A percentile compares a stretch with the other conserved stretches of the same genome.
phyloP scores from a whole-genome alignment of 2,329 filamentous ascomycete species.

The Apiospora phragmitis region DNA sequence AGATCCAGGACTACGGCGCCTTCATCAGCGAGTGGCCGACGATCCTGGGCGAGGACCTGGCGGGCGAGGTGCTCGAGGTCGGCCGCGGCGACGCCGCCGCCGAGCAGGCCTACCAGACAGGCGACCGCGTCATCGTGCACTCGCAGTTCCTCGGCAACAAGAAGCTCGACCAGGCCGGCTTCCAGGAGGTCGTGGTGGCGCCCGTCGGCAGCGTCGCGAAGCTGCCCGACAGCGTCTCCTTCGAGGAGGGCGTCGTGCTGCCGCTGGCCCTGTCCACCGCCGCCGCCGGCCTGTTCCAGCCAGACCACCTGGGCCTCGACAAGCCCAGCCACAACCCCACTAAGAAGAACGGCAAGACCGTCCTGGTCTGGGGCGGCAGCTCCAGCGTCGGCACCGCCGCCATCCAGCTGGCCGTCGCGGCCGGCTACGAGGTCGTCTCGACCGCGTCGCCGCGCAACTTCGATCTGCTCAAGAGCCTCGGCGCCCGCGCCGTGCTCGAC shows the following conservation, averaged over 20 bases:
- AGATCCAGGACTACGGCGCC: conserved; percentile 30
- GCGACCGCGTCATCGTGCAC: conserved; percentile 35
- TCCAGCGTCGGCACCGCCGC: conserved; percentile 42
- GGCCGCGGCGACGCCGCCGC: conserved; percentile 21
- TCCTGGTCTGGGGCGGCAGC: conserved; percentile 33
- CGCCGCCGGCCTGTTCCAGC: conserved; percentile 17
- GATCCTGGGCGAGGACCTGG: conserved; percentile 26
- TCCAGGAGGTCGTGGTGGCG: conserved; percentile 19
- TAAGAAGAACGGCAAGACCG: conserved; percentile 5
- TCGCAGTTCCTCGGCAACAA: conserved; percentile 6
- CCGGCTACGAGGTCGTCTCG: conserved; percentile 42
- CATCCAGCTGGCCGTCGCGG: conserved; percentile 40
- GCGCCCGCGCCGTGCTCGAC: conserved; percentile 25
- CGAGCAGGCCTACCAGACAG: conserved; percentile 14
- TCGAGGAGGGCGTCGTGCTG: conserved; percentile 19
- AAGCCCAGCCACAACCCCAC: neutral
- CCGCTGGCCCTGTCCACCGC: conserved; percentile 22
- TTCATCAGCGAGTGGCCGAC: conserved; percentile 22
- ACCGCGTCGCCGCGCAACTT: conserved; percentile 35
- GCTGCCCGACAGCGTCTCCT: conserved; percentile 19
- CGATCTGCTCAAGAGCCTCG: conserved; percentile 25
- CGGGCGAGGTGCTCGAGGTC: conserved; percentile 20
- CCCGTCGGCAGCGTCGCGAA: conserved; percentile 9
- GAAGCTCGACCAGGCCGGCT: conserved; percentile 14
- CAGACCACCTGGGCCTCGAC: conserved; percentile 12